These are phyloP conservation scores for Cyclotella baltica DNA, from an alignment of 108 stramenopile genomes.

Conservation along the genomic window DNA sequence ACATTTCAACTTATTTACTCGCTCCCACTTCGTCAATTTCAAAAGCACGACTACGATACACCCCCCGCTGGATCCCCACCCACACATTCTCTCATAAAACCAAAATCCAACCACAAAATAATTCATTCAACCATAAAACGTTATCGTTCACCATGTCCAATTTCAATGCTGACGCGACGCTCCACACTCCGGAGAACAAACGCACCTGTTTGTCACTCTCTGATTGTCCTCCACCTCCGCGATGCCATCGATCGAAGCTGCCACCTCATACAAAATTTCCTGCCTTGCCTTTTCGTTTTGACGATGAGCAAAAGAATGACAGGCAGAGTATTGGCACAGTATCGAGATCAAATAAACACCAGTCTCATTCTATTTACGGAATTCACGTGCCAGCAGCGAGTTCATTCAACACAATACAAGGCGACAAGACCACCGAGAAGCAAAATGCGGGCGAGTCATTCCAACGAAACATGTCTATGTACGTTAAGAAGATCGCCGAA, in stretches of 20 bases:
- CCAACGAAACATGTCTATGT: no score
- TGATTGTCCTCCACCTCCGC: not conserved
- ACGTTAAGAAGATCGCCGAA: not conserved
- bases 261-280: not conserved
- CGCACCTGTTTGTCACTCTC: not conserved
- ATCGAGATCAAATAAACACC: not conserved
- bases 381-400: no score
- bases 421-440: no score
- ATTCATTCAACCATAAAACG: no score
- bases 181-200: not conserved
- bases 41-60: no score
- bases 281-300: not conserved
- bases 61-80: no score
- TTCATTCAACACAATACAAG: no score
- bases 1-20: no score
- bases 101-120: no score
- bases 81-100: no score
- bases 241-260: not conserved
- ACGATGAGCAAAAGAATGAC: not conserved
- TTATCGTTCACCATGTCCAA: not conserved
- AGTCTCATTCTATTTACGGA: not conserved
- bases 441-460: no score
- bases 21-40: no score
- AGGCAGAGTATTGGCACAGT: not conserved
- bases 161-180: not conserved